phyloP scores from a whole-genome alignment of 768 basidiomycete genomes.

The Suillus fuscotomentosus region DNA sequence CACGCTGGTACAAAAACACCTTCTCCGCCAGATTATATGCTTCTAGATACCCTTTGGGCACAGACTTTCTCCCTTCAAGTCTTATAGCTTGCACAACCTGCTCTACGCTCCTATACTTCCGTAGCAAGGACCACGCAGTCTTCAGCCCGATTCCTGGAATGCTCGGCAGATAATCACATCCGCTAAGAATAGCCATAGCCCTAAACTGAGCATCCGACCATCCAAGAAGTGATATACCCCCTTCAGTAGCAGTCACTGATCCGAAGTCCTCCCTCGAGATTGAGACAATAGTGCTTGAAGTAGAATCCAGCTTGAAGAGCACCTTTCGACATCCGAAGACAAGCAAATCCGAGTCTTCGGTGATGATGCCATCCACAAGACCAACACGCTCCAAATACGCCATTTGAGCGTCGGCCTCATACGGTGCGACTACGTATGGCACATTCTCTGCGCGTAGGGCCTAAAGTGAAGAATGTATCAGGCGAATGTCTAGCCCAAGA shows the following conservation, averaged over 20 bases:
- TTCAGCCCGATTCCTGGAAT: constrained; percentile 92
- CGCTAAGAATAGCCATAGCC: constrained; percentile 89
- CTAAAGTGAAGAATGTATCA: constrained; percentile 40
- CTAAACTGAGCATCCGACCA: constrained; percentile 93
- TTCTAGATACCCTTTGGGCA: constrained; percentile 75
- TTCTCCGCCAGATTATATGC: constrained; percentile 82
- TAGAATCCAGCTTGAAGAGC: constrained; percentile 87
- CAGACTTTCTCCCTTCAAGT: constrained; percentile 79
- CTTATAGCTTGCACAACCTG: constrained; percentile 74
- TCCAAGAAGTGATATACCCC: constrained; percentile 73
- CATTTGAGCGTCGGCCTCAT: constrained; percentile 97
- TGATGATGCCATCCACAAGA: constrained; percentile 87
- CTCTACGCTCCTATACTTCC: constrained; percentile 84
- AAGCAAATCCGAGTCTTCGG: constrained; percentile 96
- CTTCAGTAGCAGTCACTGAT: constrained; percentile 46
- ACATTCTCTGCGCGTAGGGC: constrained; percentile 81
- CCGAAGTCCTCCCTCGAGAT: constrained; percentile 72
- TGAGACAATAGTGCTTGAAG: constrained; percentile 59
- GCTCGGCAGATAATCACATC: constrained; percentile 90
- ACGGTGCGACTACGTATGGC: constrained; percentile 90
- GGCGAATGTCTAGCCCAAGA: background rate
- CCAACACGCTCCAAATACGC: constrained; percentile 85
- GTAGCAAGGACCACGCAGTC: constrained; percentile 80
- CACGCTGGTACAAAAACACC: constrained; percentile 90
- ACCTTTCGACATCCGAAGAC: constrained; percentile 95